These are phyloP conservation scores for Cornus florida DNA, from an alignment of 148 eudicot species.

Conservation along the genomic window DNA sequence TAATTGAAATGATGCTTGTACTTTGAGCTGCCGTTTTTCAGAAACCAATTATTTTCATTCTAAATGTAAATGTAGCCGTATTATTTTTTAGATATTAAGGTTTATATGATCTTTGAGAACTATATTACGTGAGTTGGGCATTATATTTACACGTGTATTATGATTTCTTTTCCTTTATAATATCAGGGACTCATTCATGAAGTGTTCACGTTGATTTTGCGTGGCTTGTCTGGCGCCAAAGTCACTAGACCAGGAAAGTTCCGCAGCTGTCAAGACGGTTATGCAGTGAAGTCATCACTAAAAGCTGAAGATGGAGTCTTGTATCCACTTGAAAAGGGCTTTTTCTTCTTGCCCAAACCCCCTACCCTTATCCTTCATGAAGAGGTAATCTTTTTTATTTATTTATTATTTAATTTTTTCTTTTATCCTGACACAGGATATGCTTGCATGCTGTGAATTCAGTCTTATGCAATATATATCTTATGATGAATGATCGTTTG, in stretches of 20 bases:
- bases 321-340: conserved; percentile 97
- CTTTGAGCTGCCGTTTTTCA: background rate
- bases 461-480: background rate
- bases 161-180: background rate
- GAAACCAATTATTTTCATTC: background rate
- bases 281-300: conserved; percentile 93
- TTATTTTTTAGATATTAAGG: background rate
- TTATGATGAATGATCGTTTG: background rate
- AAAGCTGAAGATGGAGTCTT: conserved; percentile 98
- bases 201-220: conserved; percentile 78
- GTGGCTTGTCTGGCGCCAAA: conserved; percentile 91
- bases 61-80: background rate
- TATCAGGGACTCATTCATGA: conserved; percentile 92
- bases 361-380: conserved; percentile 97
- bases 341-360: conserved; percentile 96
- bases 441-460: background rate
- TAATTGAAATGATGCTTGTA: background rate
- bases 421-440: background rate
- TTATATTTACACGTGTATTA: background rate
- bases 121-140: background rate
- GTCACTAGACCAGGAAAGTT: conserved; percentile 95
- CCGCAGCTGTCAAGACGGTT: conserved; percentile 91
- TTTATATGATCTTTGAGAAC: background rate
- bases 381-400: conserved; percentile 47
- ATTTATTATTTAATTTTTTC: too few species aligned